A percentile compares a stretch with the other conserved stretches of the same genome.
Conservation (phyloP, 129 eudicot species). For the Erigeron canadensis region DNA sequence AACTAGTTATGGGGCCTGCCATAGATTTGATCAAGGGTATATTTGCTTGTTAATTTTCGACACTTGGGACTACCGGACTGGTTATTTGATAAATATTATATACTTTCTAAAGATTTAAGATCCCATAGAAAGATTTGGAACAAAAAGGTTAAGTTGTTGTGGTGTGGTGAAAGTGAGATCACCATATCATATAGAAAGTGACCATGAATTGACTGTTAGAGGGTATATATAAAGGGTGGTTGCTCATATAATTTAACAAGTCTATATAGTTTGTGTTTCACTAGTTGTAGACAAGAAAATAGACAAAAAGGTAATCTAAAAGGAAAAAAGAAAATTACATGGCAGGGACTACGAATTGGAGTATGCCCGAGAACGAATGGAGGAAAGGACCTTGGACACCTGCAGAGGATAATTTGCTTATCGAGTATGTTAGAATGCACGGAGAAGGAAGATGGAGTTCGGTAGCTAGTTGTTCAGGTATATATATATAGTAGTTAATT, state of each 20-base stretch:
- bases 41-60: conserved; percentile 19
- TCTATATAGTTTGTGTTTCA: conserved; percentile 31
- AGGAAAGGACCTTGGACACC: conserved; percentile 96
- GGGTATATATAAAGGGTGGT: conserved; percentile 37
- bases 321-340: too few relatives aligned
- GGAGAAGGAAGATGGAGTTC: conserved; percentile 92
- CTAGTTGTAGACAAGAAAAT: conserved; percentile 34
- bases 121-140: conserved; percentile 16
- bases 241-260: conserved; percentile 6
- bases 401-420: conserved; percentile 64
- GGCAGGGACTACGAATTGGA: conserved; percentile 40
- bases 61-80: conserved; percentile 23
- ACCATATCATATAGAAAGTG: conserved; percentile 30
- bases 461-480: conserved; percentile 59
- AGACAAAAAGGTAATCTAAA: neutral
- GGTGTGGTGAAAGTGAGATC: conserved; percentile 37
- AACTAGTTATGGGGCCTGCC: neutral
- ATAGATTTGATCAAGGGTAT: conserved; percentile 20
- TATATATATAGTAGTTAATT: neutral
- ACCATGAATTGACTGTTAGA: conserved; percentile 32
- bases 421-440: conserved; percentile 51
- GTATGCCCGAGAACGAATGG: conserved; percentile 54
- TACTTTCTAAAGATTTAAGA: conserved; percentile 20
- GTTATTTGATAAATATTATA: conserved; percentile 10
- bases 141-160: conserved; percentile 25